These are phyloP conservation scores for Epichloe scottii DNA, from an alignment of 2,329 filamentous ascomycete species.

Conservation along the genomic window DNA sequence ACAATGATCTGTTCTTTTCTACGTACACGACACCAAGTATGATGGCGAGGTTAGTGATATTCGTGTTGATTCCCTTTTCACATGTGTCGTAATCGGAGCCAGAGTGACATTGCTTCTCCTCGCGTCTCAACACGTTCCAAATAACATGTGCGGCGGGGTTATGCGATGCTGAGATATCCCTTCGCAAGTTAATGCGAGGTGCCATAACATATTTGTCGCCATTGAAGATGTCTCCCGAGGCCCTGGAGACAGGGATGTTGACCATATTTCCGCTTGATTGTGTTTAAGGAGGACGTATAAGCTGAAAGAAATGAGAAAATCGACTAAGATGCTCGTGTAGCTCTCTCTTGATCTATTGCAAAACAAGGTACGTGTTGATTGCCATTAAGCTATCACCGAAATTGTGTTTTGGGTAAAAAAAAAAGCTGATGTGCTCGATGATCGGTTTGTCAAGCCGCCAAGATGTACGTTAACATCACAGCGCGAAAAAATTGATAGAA, in stretches of 20 bases:
- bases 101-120: constrained; percentile 3
- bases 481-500: background rate
- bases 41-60: constrained; percentile 52
- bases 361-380: constrained; percentile 9
- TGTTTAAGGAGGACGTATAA: constrained; percentile 5
- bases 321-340: background rate
- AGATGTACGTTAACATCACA: background rate
- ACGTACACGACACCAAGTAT: constrained; percentile 60
- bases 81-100: constrained; percentile 29
- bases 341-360: background rate
- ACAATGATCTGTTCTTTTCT: background rate
- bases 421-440: background rate
- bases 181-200: constrained; percentile 15
- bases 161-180: constrained; percentile 6
- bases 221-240: constrained; percentile 7
- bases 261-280: constrained; percentile 4
- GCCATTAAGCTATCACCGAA: constrained; percentile 10
- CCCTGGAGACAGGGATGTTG: background rate
- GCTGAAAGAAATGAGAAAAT: background rate
- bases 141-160: constrained; percentile 2
- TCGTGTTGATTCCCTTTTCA: constrained; percentile 45
- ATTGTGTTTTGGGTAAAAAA: background rate
- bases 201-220: constrained; percentile 13
- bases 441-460: background rate
- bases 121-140: constrained; percentile 7